These are phyloP conservation scores for Solanum hybrid DNA, from an alignment of 305 asterid genomes.

Conservation along the genomic window DNA sequence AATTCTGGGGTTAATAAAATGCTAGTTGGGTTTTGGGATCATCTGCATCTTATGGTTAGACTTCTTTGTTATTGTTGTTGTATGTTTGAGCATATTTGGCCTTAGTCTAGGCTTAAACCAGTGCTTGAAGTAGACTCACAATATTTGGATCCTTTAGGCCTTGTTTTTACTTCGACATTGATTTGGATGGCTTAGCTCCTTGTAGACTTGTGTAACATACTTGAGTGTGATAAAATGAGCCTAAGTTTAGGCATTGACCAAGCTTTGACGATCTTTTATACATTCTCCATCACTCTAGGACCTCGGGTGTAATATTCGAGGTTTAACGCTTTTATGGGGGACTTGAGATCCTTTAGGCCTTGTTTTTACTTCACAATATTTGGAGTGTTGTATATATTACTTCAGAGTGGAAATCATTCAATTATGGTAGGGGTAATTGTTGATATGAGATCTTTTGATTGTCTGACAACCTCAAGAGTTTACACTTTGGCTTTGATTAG, in stretches of 20 bases:
- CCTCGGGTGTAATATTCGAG: not conserved
- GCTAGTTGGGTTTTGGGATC: not conserved
- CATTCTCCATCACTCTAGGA: not conserved
- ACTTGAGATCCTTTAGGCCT: not conserved
- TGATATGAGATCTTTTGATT: no score
- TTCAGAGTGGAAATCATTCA: no score
- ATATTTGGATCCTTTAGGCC: not conserved
- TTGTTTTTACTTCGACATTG: not conserved
- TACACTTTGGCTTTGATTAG: not conserved
- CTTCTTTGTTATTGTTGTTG: not conserved
- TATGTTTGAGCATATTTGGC: not conserved
- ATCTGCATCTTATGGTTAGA: not conserved
- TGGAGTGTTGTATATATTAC: no score
- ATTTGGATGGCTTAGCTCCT: rapidly evolving
- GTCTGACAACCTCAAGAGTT: not conserved
- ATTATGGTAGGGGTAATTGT: no score
- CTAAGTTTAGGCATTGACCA: not conserved
- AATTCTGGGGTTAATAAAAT: not conserved
- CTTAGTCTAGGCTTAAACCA: not conserved
- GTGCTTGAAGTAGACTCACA: not conserved
- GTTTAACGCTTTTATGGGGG: not conserved
- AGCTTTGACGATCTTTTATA: no score
- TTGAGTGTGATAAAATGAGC: not conserved
- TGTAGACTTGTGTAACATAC: not conserved
- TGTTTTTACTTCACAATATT: no score